Evolutionary conservation across 2,329 filamentous ascomycete genomes (phyloP).

Genomic region (Pseudogymnoascus sp.): DNA sequence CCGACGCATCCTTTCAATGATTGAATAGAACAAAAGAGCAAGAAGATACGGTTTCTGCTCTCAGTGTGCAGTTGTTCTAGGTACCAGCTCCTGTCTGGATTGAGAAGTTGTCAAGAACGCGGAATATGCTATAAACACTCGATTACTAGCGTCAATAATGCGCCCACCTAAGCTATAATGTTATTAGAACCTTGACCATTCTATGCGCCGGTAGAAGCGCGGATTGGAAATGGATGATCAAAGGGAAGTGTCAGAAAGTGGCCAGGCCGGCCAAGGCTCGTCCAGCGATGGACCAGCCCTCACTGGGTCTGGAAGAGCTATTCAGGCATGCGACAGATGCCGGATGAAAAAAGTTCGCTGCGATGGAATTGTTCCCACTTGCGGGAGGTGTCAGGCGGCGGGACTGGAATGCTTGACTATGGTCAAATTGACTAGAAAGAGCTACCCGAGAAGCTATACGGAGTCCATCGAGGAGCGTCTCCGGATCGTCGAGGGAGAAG

Average conservation of each 20-base stretch:
- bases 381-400: constrained; percentile 12
- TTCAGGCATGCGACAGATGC: constrained; percentile 15
- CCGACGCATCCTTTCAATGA: background rate
- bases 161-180: background rate
- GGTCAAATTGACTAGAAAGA: constrained; percentile 15
- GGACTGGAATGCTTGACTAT: constrained; percentile 14
- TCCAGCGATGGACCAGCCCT: constrained; percentile 7
- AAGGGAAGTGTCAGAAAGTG: background rate
- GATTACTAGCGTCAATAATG: background rate
- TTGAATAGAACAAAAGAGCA: background rate
- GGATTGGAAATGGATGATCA: constrained; percentile 1
- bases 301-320: constrained; percentile 11
- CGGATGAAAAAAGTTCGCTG: constrained; percentile 14
- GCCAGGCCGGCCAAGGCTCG: background rate
- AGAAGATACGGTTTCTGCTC: background rate
- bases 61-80: background rate
- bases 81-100: background rate
- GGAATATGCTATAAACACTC: background rate
- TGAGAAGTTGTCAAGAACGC: background rate
- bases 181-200: background rate
- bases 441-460: constrained; percentile 15
- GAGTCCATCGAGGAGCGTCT: constrained; percentile 16
- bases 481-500: constrained; percentile 14
- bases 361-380: constrained; percentile 14
- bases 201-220: background rate